These are phyloP conservation scores for Nyctanthes arbortristis DNA, from an alignment of 257 asterid species.

Conservation along the genomic window DNA sequence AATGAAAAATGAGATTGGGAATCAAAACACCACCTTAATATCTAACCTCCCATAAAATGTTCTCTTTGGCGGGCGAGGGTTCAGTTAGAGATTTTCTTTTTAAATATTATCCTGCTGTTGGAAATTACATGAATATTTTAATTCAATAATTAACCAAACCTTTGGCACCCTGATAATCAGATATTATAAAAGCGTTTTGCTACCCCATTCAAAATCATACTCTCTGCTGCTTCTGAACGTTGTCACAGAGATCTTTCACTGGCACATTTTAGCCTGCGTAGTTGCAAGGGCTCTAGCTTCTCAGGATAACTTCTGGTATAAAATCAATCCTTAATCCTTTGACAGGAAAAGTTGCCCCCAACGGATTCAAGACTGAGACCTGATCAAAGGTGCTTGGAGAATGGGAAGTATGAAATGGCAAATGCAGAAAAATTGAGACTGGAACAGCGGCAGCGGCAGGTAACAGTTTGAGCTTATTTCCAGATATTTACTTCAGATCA, in stretches of 20 bases:
- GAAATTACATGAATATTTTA: constrained; percentile 4
- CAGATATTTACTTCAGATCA: not conserved
- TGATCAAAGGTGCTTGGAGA: constrained; percentile 92
- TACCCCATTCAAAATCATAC: not conserved
- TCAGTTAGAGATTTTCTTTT: not conserved
- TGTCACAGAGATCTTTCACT: not conserved
- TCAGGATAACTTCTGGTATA: not conserved
- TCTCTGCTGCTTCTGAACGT: not conserved
- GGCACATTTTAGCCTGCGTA: not conserved
- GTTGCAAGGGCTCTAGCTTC: not conserved
- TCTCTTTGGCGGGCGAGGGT: not conserved
- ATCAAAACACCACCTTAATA: no score
- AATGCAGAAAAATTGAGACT: constrained; percentile 77
- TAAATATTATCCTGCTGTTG: not conserved
- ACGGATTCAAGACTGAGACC: constrained; percentile 98
- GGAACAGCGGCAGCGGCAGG: constrained; percentile 97
- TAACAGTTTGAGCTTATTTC: constrained; percentile 27
- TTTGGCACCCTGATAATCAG: not conserved
- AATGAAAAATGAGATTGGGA: no score
- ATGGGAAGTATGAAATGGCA: constrained; percentile 84
- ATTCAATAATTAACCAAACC: not conserved
- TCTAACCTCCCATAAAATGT: not conserved
- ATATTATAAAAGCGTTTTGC: not conserved
- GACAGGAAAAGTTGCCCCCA: constrained; percentile 93
- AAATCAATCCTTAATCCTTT: constrained; percentile 7